Evolutionary conservation across 345 rosid genomes (phyloP), one percentile per base, ranked within the genome.

Genomic region (Dipteronia sinensis): DNA sequence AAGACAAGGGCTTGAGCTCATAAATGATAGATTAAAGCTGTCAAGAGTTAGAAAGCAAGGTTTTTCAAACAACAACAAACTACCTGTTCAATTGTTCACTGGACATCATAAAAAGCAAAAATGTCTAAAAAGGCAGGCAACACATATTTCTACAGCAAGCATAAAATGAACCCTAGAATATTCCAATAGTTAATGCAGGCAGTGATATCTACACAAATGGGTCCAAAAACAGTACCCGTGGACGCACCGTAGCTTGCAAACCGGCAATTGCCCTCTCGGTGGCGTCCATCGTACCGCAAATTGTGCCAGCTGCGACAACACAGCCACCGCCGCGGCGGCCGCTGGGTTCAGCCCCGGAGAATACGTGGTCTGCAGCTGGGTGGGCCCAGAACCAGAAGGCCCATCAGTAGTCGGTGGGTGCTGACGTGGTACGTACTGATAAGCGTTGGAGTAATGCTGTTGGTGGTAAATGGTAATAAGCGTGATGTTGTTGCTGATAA

Each of bases 251-350:
- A 16, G 38, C 46, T 7, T 79, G 79, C 53, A 66, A 19, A 15
- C 80, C 78, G 9, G 66, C 73, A 34, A 72, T 34, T 34, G 67
- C 83, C 70, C 81, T 74, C 83, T 81, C 83, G 16, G 85, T 83
- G 29, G 71, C 79, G 65, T 34, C 79, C 81, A 74, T 65, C 64
- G 76, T 67, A 31, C 74, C 77, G 86, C 76, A 1, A 86, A 77
- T 34, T 72, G 83, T 13, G 79, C 53, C 72, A 81, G 79, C 78
- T 69, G 78, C 20, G 81, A 72, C 38, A 86, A 75, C 4, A 86
- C 85, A 10, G 77, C 76, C 20, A 86, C 72, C 19, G 82, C 78
- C 2, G 59, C 77, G 64, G 27, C 1, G 27, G 27, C 27, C 27
- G 27, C 27, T 27, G 27, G 1, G 27, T 77, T 76, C 76, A 71